A percentile compares a stretch with the other conserved stretches of the same genome.
These are phyloP conservation scores for Mucuna pruriens DNA, from an alignment of 306 rosid species.

Conservation along the genomic window DNA sequence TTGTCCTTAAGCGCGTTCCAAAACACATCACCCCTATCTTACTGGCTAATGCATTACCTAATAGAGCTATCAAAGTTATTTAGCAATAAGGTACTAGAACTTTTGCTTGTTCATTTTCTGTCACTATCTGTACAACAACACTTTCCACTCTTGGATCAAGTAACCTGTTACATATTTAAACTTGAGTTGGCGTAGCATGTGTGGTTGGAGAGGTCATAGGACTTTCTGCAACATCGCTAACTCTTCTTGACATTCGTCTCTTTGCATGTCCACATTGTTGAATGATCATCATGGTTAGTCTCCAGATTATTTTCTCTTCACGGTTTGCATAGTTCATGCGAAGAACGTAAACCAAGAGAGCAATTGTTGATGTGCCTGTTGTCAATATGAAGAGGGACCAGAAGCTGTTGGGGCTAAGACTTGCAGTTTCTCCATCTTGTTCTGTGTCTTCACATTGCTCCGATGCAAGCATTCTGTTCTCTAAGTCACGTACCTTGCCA, in stretches of 20 bases:
- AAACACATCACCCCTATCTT: too few relatives aligned
- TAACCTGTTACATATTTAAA: not conserved
- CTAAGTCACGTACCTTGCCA: slow-evolving; percentile 39
- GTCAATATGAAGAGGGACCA: slow-evolving; percentile 46
- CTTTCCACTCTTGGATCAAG: not conserved
- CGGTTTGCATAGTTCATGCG: not conserved
- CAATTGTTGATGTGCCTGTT: slow-evolving; percentile 50
- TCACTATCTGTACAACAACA: not conserved
- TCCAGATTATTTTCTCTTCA: slow-evolving; percentile 28
- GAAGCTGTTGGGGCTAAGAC: slow-evolving; percentile 54
- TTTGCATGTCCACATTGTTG: slow-evolving; percentile 35
- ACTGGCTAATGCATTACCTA: not conserved
- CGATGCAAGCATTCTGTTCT: slow-evolving; percentile 47
- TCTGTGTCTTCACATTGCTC: slow-evolving; percentile 39
- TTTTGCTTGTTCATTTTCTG: not conserved
- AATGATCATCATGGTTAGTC: slow-evolving; percentile 28
- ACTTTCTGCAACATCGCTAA: slow-evolving; percentile 28
- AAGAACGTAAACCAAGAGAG: slow-evolving; percentile 43
- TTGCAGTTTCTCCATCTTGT: slow-evolving; percentile 13
- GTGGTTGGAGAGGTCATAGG: not conserved
- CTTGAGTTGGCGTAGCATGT: not conserved
- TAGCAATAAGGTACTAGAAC: not conserved
- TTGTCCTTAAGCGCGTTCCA: too few relatives aligned
- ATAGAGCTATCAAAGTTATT: slow-evolving; percentile 9
- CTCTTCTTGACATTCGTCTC: slow-evolving; percentile 37